Base-by-base conservation (phyloP, 371 early-diverging fungal species). In the Actinomortierella wolfii region DNA sequence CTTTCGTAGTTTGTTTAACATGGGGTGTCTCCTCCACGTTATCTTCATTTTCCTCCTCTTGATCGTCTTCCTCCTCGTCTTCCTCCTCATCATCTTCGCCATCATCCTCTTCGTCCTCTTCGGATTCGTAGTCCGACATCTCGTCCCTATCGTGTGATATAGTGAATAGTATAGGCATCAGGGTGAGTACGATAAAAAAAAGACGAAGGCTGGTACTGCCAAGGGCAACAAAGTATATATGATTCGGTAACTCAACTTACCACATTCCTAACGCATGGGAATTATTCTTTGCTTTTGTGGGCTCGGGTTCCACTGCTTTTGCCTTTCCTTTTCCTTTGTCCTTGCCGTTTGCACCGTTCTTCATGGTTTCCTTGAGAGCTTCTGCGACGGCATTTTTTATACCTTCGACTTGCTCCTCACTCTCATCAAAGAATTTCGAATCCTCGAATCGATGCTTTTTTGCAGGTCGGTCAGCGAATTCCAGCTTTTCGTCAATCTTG, bases 381-480 rank as follows among this genome's bases (percentile, higher is more conserved):
- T 61, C 67, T 1, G 78, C 74, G 8, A 95, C 89, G 6, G 94
- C 89, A 20, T 70, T 80, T 60, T 86, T 87, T 9, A 94, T 89
- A 25, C 80, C 79, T 29, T 91, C 93, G 3, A 89, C 77, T 9
- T 89, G 82, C 48, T 93, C 82, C 64, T 92, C 91, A 34, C 88
- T 84, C 40, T 87, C 83, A 51, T 89, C 77, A 59, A 86, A 79
- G 55, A 87, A 96, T 48, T 91, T 79, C 1, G 83, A 79, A 67
- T 96, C 96, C 60, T 97, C 93, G 77, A 94, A 94, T 3, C 88
- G 85, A 59, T 86, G 76, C 68, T 92, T 93, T 66, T 83, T 84
- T 1, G 67, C 62, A 6, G 84, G 83, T 14, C 82, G 86, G 52
- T 84, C 91, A 21, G 81, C 85, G 39, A 74, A 17, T 54, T 87